Conservation (phyloP, 225 moss, liverwort and hornwort species). For the Rhytidiadelphus loreus region DNA sequence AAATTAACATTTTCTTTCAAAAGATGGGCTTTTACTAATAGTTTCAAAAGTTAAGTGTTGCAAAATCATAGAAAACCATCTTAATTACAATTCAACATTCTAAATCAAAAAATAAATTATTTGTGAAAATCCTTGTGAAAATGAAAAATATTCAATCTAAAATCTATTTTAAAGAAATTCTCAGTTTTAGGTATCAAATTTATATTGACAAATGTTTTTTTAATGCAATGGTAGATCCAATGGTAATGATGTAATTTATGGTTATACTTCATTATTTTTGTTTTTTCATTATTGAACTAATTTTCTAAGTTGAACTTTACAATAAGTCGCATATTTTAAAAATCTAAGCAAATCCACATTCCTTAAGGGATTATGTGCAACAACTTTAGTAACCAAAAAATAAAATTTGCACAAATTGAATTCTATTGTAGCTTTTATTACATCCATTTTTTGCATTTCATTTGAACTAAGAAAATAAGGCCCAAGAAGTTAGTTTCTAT, state of each 20-base stretch:
- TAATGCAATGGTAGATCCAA: background rate
- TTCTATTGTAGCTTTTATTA: background rate
- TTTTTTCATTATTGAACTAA: background rate
- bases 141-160: background rate
- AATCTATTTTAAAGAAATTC: background rate
- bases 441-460: background rate
- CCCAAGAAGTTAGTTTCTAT: background rate
- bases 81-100: background rate
- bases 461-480: background rate
- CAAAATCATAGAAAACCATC: background rate
- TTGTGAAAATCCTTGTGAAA: background rate
- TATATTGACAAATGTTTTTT: background rate
- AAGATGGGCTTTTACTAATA: background rate
- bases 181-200: background rate
- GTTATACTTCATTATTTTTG: background rate
- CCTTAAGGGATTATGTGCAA: background rate
- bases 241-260: background rate
- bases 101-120: background rate
- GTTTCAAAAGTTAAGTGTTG: background rate
- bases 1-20: background rate
- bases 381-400: background rate
- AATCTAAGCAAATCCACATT: background rate
- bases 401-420: too few species aligned
- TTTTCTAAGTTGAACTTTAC: background rate
- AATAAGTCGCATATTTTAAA: fast-evolving